These are phyloP conservation scores for Suhomyces vadensis DNA, from an alignment of 805 yeast species.

Conservation along the genomic window DNA sequence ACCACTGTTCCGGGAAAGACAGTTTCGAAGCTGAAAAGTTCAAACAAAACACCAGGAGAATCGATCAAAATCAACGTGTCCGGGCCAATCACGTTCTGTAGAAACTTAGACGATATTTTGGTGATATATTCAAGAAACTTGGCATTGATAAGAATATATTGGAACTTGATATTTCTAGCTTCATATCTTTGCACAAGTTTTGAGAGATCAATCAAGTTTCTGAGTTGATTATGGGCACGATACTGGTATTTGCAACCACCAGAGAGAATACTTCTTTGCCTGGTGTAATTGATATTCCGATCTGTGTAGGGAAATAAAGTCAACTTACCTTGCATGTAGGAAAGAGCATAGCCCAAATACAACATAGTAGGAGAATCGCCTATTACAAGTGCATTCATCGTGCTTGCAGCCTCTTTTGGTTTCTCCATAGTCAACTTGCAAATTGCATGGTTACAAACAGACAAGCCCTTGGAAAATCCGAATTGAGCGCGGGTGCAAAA, in stretches of 20 bases:
- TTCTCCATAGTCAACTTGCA: neutral
- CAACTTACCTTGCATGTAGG: slow-evolving; percentile 15
- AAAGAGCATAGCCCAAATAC: slow-evolving; percentile 16
- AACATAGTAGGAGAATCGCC: slow-evolving; percentile 21
- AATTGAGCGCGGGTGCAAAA: neutral
- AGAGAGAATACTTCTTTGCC: neutral
- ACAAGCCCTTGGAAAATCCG: neutral
- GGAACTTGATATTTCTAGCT: slow-evolving; percentile 1
- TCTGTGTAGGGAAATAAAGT: slow-evolving; percentile 11
- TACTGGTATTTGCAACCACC: neutral
- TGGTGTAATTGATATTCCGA: slow-evolving; percentile 1
- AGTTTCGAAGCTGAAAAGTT: neutral
- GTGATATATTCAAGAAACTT: slow-evolving; percentile 10
- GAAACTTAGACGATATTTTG: slow-evolving; percentile 3
- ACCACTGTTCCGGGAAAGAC: neutral
- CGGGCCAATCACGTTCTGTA: slow-evolving; percentile 1
- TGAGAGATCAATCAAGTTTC: neutral
- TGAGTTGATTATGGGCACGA: neutral
- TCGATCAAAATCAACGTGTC: slow-evolving; percentile 8
- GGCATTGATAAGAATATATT: slow-evolving; percentile 9
- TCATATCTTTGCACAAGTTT: neutral
- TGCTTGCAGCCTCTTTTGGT: neutral
- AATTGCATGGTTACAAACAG: neutral
- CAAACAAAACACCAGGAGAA: slow-evolving; percentile 1
- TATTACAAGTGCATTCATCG: slow-evolving; percentile 10